Conservation (phyloP, 495 filamentous ascomycete genomes). For the Halenospora varia region DNA sequence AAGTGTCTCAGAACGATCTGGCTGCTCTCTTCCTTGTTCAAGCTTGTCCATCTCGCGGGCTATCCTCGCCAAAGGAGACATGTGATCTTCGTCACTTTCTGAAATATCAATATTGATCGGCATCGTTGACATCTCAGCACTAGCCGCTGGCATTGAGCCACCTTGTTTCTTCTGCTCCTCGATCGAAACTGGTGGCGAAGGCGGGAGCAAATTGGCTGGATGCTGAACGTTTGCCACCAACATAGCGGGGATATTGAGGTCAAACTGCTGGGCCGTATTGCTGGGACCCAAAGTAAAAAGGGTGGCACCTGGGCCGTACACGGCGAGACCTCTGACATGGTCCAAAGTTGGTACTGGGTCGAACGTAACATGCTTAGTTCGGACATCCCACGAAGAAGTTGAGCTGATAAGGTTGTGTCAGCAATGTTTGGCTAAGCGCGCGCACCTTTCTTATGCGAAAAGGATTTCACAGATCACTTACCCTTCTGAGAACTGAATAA, state of each 20-base stretch:
- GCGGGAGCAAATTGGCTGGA: constrained; percentile 65
- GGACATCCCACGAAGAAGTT: constrained; percentile 92
- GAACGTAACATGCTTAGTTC: constrained; percentile 90
- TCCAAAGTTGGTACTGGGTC: constrained; percentile 83
- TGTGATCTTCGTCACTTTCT: constrained; percentile 60
- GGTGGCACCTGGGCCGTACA: constrained; percentile 85
- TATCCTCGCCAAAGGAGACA: constrained; percentile 65
- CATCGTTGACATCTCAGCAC: constrained; percentile 38
- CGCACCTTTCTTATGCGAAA: constrained; percentile 28
- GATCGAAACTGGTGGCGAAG: constrained; percentile 72
- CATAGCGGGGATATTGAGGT: constrained; percentile 71
- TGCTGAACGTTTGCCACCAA: constrained; percentile 84
- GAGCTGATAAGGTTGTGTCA: constrained; percentile 53
- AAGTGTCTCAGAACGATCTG: constrained; percentile 51
- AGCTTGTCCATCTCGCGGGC: constrained; percentile 54
- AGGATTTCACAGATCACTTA: constrained; percentile 42
- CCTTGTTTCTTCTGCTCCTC: constrained; percentile 54
- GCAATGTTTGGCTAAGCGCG: constrained; percentile 32
- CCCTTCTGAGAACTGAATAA: constrained; percentile 91
- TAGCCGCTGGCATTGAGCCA: constrained; percentile 33
- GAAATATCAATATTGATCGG: constrained; percentile 53
- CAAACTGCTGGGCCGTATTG: constrained; percentile 89
- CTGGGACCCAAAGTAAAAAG: constrained; percentile 89
- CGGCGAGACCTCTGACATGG: constrained; percentile 73
- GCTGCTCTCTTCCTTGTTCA: constrained; percentile 45